phyloP scores from a whole-genome alignment of 2,329 filamentous ascomycete species.

The Trichophyton verrucosum region DNA sequence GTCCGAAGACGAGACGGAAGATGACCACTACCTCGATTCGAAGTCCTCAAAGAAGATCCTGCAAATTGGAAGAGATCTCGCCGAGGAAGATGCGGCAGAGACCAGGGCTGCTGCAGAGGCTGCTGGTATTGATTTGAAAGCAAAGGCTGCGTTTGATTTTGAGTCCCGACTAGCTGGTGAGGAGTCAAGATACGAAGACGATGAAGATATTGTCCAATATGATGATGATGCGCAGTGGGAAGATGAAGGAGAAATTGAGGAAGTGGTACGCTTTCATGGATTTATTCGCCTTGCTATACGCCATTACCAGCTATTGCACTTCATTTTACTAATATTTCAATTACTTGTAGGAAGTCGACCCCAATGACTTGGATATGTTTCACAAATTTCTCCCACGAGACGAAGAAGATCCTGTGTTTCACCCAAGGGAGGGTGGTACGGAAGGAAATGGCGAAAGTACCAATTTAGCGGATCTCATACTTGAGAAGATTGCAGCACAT shows the following conservation, averaged over 20 bases:
- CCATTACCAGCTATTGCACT: neutral
- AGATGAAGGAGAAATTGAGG: constrained; percentile 54
- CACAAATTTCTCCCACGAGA: constrained; percentile 73
- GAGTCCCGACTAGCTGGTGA: constrained; percentile 57
- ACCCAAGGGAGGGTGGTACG: constrained; percentile 39
- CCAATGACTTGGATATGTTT: constrained; percentile 78
- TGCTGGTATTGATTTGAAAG: constrained; percentile 23
- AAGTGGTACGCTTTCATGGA: constrained; percentile 23
- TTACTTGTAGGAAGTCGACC: constrained; percentile 58
- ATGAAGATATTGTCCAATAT: constrained; percentile 42
- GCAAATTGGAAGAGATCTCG: constrained; percentile 75
- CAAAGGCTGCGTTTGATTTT: constrained; percentile 58
- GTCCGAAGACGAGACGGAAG: constrained; percentile 45
- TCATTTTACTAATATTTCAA: neutral
- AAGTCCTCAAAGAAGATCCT: constrained; percentile 82
- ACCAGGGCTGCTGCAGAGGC: constrained; percentile 22
- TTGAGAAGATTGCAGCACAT: constrained; percentile 86
- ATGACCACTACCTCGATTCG: constrained; percentile 68
- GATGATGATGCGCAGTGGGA: constrained; percentile 51
- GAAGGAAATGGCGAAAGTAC: constrained; percentile 44
- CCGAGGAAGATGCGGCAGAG: constrained; percentile 61
- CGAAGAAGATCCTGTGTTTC: constrained; percentile 60
- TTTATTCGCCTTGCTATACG: too few species aligned
- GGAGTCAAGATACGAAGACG: constrained; percentile 28
- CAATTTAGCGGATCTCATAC: constrained; percentile 83